Evolutionary conservation across 2,329 filamentous ascomycete species (phyloP).

Genomic region (Trichoderma simmonsii): DNA sequence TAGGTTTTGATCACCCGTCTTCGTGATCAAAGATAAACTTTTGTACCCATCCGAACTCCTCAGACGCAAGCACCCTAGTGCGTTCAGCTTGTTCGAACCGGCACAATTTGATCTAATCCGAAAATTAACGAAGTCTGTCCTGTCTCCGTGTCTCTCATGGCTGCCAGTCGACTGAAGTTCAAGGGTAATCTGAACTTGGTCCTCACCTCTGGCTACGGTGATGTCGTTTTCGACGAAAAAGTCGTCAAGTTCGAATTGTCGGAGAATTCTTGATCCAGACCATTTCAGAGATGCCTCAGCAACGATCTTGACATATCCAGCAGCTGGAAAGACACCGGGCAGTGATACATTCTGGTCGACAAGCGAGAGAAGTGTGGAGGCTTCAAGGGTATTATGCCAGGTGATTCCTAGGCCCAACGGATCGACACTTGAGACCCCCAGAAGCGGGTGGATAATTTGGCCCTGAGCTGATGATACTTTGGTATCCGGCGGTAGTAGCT

Average conservation of each 20-base stretch:
- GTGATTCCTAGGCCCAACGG: background rate
- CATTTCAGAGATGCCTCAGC: background rate
- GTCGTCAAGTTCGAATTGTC: background rate
- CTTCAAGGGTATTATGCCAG: background rate
- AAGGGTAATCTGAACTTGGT: background rate
- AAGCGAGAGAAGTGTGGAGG: background rate
- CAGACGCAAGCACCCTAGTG: background rate
- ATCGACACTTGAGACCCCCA: background rate
- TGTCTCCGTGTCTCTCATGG: background rate
- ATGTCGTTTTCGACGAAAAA: background rate
- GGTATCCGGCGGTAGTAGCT: background rate
- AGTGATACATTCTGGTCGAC: background rate
- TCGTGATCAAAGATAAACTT: background rate
- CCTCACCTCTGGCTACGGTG: background rate
- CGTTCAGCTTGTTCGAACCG: background rate
- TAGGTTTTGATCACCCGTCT: background rate
- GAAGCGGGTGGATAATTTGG: background rate
- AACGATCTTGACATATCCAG: background rate
- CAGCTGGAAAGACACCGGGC: background rate
- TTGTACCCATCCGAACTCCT: background rate
- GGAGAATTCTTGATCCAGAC: background rate
- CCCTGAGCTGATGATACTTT: background rate
- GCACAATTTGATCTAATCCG: background rate
- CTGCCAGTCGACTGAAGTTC: background rate
- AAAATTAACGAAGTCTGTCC: background rate